phyloP scores from a whole-genome alignment of 495 filamentous ascomycete species.

The Penicilliopsis zonata region DNA sequence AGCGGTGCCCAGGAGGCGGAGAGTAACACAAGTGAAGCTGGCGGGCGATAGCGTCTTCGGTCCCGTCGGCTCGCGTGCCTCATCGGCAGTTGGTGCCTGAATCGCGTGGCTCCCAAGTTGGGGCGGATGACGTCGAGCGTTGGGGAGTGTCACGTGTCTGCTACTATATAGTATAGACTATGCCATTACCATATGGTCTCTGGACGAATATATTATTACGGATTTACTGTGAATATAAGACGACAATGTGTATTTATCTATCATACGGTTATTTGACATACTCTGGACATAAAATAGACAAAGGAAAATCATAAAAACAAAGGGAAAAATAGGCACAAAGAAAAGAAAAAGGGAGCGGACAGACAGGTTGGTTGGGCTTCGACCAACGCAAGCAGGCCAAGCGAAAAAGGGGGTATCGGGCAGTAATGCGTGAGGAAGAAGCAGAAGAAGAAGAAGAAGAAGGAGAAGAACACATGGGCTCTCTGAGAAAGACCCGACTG shows the following conservation, averaged over 20 bases:
- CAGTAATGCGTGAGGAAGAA: no score
- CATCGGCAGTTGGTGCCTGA: constrained; percentile 9
- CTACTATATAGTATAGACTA: constrained; percentile 1
- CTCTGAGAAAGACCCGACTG: no score
- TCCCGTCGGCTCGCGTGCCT: constrained; percentile 10
- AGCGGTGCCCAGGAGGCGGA: no score
- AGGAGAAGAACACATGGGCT: constrained; percentile 3
- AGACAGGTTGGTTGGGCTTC: constrained; percentile 4
- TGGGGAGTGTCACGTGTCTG: no score
- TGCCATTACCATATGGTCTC: no score
- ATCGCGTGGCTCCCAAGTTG: constrained; percentile 5
- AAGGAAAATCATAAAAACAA: constrained; percentile 3
- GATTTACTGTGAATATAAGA: no score
- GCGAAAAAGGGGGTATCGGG: no score
- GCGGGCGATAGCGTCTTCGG: no score
- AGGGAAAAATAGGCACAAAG: constrained; percentile 8
- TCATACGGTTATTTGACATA: no score
- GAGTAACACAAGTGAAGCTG: no score
- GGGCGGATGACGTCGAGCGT: constrained; percentile 1
- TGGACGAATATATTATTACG: no score
- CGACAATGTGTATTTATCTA: no score
- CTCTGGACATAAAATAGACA: background rate
- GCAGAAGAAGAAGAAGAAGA: constrained; percentile 5
- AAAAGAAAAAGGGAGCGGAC: constrained; percentile 7
- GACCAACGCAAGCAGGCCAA: constrained; percentile 4